Percentiles rank a stretch among this genome's conserved stretches.
These are phyloP conservation scores for Nicotiana noctiflora DNA, from an alignment of 257 asterid genomes.

Conservation along the genomic window DNA sequence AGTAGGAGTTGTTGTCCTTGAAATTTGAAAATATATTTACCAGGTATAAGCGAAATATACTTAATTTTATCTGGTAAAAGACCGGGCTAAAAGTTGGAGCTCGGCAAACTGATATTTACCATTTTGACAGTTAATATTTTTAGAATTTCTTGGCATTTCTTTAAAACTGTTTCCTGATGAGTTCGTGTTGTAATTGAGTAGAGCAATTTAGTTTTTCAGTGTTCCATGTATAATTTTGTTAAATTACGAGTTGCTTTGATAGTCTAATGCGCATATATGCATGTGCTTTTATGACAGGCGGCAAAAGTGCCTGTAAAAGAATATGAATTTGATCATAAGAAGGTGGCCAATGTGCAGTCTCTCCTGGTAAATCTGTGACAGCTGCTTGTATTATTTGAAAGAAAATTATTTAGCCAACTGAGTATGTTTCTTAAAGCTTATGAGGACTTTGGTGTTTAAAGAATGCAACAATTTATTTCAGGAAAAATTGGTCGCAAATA, in stretches of 20 bases:
- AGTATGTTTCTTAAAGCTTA: not conserved
- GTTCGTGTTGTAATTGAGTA: not conserved
- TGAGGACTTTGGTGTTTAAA: not conserved
- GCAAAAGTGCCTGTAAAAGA: slow-evolving; percentile 91
- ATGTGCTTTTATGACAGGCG: slow-evolving; percentile 42
- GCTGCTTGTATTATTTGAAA: not conserved
- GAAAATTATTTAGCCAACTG: not conserved
- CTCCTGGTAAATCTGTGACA: slow-evolving; percentile 55
- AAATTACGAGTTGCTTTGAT: not conserved
- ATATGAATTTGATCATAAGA: slow-evolving; percentile 69
- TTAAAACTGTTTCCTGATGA: not conserved
- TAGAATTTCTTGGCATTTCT: not conserved
- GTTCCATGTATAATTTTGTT: not conserved
- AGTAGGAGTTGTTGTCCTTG: not conserved
- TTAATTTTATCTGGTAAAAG: not conserved
- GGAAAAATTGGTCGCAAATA: slow-evolving; percentile 65
- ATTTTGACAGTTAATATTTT: not conserved
- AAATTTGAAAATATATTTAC: not conserved
- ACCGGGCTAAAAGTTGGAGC: not conserved
- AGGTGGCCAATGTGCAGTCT: slow-evolving; percentile 70
- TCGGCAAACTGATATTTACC: not conserved
- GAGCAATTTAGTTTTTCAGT: not conserved
- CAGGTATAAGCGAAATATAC: not conserved
- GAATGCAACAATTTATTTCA: slow-evolving; percentile 21
- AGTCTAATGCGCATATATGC: not conserved